Base-by-base conservation (phyloP, 2,329 filamentous ascomycete species). In the Apiospora kogelbergensis region DNA sequence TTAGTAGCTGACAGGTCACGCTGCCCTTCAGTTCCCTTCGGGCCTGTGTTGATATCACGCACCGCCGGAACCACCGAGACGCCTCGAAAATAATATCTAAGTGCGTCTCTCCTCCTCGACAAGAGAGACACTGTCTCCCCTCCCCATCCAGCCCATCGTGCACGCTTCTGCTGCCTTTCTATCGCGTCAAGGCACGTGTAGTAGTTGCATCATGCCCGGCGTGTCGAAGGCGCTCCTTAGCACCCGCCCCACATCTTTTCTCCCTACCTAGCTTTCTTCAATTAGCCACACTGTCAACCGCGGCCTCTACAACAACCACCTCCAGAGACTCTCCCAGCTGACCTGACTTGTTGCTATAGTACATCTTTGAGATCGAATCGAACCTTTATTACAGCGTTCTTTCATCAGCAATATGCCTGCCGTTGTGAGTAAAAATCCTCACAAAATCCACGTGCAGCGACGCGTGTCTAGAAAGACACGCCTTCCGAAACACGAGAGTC, bases 351-450 rank as follows among this genome's bases (percentile, higher is more conserved):
- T 40, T 63, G 9, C 11, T 22, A 11, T 46, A 70, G 68, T 63
- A 68, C 24, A 17, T 20, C 46, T 22, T 46, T n/a, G 46, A 20
- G 37, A 45, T 42, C 60, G 66, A 63, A 24, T 66, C 53, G 66
- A 68, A 68, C 63, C 37, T 41, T 30, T n/a, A 11, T 46, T 66
- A 66, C 63, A 70, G 63, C 40, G 40, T 68, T 70, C 69, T 48
- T 57, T 37, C 24, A 68, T 66, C 48, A 70, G 64, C 63, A 70
- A 70, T 60, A 70, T 70, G 69, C 69, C 69, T 70, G 67, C 69
- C 24, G 69, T 60, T 22, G 53, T 60, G 26, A 60, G 53, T 70
- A 67, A 67, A 65, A 67, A 37, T 24, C 9, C 44, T 24, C 65
- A 20, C 44, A 20, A 7, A 24, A 37, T 53, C 13, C 65, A 22